Evolutionary conservation across 495 filamentous ascomycete species (phyloP), one percentile per base, ranked within the genome.

Genomic region (Xylaria acuta): DNA sequence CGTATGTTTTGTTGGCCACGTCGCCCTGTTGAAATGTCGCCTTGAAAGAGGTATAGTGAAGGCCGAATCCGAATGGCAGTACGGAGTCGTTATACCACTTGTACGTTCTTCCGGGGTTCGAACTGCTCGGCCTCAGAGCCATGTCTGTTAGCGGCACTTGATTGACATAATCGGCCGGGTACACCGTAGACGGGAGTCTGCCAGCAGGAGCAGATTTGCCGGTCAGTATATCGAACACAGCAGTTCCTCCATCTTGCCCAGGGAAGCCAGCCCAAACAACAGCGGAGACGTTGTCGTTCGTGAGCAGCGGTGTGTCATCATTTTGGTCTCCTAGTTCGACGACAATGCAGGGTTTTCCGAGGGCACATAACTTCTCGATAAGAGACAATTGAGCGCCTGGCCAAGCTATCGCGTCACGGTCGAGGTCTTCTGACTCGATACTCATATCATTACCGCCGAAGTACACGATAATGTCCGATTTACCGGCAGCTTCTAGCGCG

Each of bases 111-210:
- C 83, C 85, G 6, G 84, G 84, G 41, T 75, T 81, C 5, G 69
- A 66, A 5, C 18, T 69, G 20, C 73, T 65, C 7, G 84, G 81
- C 9, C 82, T 79, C 16, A 86, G 73, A 41, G 70, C 77, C 84
- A 86, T 86, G 38, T 85, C 73, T 8, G 82, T 83, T 76, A 84
- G 78, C 36, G 76, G 76, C 3, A 82, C 78, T 25, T 77, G 74
- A 14, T 77, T 68, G 54, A 80, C 80, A 72, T 84, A 87, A 58
- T 77, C 77, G 5, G 77, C 74, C 6, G 84, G 84, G 59, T 87
- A 87, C 72, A 82, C 78, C 14, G 88, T 91, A 41, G 90, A 89
- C 1, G 90, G 89, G 0, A 92, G 82, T 45, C 90, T 87, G 12
- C 87, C 90, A 18, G 87, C 89, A 0, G 89, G 89, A 25, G 85